Percentiles rank a stretch among this genome's conserved stretches.
phyloP scores from a whole-genome alignment of 1,139 yeast genomes.

The Yamadazyma triangularis region DNA sequence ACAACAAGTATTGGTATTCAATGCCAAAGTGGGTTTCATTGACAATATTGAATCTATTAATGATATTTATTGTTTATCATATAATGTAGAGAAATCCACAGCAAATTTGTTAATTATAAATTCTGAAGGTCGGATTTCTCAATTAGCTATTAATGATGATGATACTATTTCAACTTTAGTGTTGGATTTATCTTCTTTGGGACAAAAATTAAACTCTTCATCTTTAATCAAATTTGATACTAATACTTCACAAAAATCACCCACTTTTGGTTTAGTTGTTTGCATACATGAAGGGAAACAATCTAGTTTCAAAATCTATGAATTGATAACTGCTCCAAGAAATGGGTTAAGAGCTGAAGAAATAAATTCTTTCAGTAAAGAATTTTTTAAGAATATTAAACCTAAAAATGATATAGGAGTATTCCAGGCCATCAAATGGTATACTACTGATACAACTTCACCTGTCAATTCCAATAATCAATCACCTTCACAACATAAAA shows the following conservation, averaged over 20 bases:
- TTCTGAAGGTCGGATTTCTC: conserved; percentile 8
- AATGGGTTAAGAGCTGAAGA: conserved; percentile 9
- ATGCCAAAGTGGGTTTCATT: conserved; percentile 1
- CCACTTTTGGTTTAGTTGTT: conserved; percentile 16
- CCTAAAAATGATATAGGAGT: conserved; percentile 5
- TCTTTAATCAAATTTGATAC: conserved; percentile 14
- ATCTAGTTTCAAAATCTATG: conserved; percentile 14
- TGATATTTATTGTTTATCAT: conserved; percentile 9
- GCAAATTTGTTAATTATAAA: conserved; percentile 10
- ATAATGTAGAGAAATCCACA: conserved; percentile 3
- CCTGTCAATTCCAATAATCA: conserved; percentile 1
- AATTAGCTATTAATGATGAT: conserved; percentile 10
- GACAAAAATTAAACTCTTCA: conserved; percentile 6
- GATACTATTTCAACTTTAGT: conserved; percentile 9
- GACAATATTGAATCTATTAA: conserved; percentile 5
- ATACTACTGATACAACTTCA: conserved; percentile 3
- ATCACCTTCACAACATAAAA: conserved; percentile 5
- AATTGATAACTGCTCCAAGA: conserved; percentile 9
- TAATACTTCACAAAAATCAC: conserved; percentile 7
- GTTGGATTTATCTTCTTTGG: conserved; percentile 5
- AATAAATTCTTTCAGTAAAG: conserved; percentile 16
- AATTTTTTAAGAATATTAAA: conserved; percentile 14
- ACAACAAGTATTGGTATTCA: conserved; percentile 1
- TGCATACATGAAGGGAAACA: conserved; percentile 5
- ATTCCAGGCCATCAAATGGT: conserved; percentile 17